Evolutionary conservation across 768 basidiomycete species (phyloP).

Genomic region (Phylloporus rhodoxanthus): DNA sequence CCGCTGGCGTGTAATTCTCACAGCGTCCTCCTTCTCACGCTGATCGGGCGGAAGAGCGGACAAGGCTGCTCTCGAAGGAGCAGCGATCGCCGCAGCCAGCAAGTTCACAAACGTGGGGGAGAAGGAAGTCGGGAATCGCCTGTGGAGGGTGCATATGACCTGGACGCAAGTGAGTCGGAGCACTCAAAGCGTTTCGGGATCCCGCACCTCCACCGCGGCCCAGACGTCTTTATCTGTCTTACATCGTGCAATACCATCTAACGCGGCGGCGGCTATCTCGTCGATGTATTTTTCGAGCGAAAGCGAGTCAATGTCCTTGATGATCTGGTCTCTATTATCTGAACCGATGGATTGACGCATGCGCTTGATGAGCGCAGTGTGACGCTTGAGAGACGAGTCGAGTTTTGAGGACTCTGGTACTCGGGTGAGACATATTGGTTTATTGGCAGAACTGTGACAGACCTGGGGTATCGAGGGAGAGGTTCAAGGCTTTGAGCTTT

Average conservation of each 20-base stretch:
- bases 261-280: constrained; percentile 81
- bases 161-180: constrained; percentile 30
- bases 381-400: constrained; percentile 93
- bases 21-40: constrained; percentile 86
- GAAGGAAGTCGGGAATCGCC: constrained; percentile 77
- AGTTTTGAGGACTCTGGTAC: constrained; percentile 62
- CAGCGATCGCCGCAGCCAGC: constrained; percentile 51
- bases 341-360: constrained; percentile 79
- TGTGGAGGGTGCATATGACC: constrained; percentile 86
- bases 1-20: constrained; percentile 74
- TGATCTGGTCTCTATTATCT: constrained; percentile 78
- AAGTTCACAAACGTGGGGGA: constrained; percentile 62
- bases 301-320: constrained; percentile 88
- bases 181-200: not conserved
- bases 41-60: constrained; percentile 65
- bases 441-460: constrained; percentile 10
- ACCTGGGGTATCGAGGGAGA: constrained; percentile 46
- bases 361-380: constrained; percentile 92
- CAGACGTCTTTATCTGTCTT: constrained; percentile 91
- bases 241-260: constrained; percentile 82
- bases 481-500: constrained; percentile 55
- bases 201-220: constrained; percentile 83
- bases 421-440: constrained; percentile 6
- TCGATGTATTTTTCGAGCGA: constrained; percentile 94
- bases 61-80: constrained; percentile 54